Conservation (phyloP, 805 yeast species). For the Candida maesae region DNA sequence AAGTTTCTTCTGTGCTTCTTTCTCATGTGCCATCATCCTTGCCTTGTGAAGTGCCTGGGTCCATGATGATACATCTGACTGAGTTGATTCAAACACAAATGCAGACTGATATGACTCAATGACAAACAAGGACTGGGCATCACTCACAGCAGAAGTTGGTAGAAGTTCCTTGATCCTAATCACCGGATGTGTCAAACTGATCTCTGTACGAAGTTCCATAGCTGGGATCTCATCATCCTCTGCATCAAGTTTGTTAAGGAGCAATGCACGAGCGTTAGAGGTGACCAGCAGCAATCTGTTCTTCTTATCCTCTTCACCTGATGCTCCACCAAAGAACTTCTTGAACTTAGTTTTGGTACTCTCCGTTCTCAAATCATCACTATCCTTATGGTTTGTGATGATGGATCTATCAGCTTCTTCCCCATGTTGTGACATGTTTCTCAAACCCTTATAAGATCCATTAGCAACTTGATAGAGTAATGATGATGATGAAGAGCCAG, state of each 20-base stretch:
- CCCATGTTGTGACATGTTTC: slow-evolving; percentile 30
- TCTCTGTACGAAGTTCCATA: slow-evolving; percentile 49
- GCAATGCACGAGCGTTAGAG: slow-evolving; percentile 56
- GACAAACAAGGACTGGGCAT: slow-evolving; percentile 45
- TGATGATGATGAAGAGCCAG: slow-evolving; percentile 35
- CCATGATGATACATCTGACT: slow-evolving; percentile 52
- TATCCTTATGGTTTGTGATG: slow-evolving; percentile 20
- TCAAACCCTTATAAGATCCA: slow-evolving; percentile 39
- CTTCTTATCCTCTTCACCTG: slow-evolving; percentile 34
- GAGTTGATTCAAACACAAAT: slow-evolving; percentile 53
- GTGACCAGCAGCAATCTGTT: slow-evolving; percentile 56
- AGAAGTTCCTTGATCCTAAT: slow-evolving; percentile 58
- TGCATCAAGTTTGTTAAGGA: slow-evolving; percentile 37
- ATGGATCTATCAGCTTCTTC: slow-evolving; percentile 31
- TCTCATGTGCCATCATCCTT: slow-evolving; percentile 45
- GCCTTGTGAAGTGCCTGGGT: slow-evolving; percentile 49
- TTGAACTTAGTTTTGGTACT: slow-evolving; percentile 22
- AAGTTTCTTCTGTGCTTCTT: slow-evolving; percentile 28
- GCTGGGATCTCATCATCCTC: slow-evolving; percentile 4
- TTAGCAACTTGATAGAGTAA: slow-evolving; percentile 42
- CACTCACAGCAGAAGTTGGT: slow-evolving; percentile 29
- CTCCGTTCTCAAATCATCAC: slow-evolving; percentile 13
- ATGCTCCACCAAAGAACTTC: slow-evolving; percentile 20
- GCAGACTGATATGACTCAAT: slow-evolving; percentile 53
- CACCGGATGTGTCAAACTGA: slow-evolving; percentile 49